Conservation (phyloP, 768 basidiomycete species). For the Mycena kentingensis region DNA sequence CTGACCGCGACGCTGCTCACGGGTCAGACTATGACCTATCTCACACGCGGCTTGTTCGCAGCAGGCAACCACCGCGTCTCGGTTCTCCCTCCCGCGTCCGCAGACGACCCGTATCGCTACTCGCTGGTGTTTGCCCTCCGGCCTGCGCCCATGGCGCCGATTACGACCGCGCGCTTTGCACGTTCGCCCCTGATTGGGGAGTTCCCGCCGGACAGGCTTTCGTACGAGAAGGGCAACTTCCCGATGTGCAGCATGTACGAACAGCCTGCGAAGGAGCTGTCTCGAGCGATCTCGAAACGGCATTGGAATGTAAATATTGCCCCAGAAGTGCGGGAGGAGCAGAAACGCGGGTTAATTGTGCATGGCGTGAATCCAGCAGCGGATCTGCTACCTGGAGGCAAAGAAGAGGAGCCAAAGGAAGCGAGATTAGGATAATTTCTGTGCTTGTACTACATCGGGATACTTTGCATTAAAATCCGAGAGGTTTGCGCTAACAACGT, state of each 20-base stretch:
- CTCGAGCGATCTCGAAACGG: constrained; percentile 1
- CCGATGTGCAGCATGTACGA: constrained; percentile 15
- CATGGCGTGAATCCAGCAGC: background rate
- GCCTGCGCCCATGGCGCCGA: constrained; percentile 5
- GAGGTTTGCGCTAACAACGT: too few species aligned
- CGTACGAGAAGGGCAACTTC: constrained; percentile 3
- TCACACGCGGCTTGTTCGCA: constrained; percentile 16
- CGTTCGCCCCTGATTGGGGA: constrained; percentile 4
- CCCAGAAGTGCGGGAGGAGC: constrained; percentile 16
- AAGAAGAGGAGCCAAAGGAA: background rate
- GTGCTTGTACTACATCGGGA: too few species aligned
- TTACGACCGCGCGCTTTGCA: constrained; percentile 8
- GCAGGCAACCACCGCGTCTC: constrained; percentile 20
- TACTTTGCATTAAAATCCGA: too few species aligned
- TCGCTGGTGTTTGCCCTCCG: constrained; percentile 22
- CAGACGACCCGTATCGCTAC: constrained; percentile 10
- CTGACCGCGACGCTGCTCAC: constrained; percentile 21
- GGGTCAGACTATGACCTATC: constrained; percentile 19
- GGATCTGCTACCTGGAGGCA: background rate
- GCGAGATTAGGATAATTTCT: background rate
- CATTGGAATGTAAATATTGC: constrained; percentile 23
- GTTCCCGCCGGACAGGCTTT: constrained; percentile 9
- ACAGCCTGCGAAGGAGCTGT: constrained; percentile 15
- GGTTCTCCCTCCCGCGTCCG: constrained; percentile 6
- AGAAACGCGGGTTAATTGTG: constrained; percentile 5